A percentile compares a stretch with the other conserved stretches of the same genome.
Conservation (phyloP, 352 stramenopile species). For the Pythium vanterpoolii region DNA sequence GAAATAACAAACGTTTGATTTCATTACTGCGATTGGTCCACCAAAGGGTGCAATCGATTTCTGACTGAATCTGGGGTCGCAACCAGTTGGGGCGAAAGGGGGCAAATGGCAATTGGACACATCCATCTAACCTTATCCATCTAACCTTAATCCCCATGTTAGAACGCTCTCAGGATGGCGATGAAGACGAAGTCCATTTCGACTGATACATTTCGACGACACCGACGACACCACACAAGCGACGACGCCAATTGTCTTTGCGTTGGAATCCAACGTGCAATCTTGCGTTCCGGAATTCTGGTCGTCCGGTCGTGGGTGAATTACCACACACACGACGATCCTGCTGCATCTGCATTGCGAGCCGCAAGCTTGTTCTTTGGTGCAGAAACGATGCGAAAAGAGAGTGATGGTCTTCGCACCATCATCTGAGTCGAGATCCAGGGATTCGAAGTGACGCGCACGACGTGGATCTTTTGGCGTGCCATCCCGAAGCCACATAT, state of each 20-base stretch:
- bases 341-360: not conserved
- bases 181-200: not conserved
- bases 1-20: slow-evolving; percentile 23
- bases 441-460: not conserved
- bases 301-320: slow-evolving; percentile 8
- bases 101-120: too few species aligned
- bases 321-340: slow-evolving; percentile 6
- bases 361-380: slow-evolving; percentile 23
- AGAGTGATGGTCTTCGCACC: slow-evolving; percentile 18
- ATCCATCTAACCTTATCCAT: too few species aligned
- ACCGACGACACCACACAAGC: not conserved
- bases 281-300: not conserved
- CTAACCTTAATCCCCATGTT: too few species aligned
- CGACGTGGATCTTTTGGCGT: slow-evolving; percentile 7
- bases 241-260: not conserved
- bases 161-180: not conserved
- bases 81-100: not conserved
- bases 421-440: not conserved
- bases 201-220: not conserved
- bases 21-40: slow-evolving; percentile 4
- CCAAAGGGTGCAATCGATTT: slow-evolving; percentile 15
- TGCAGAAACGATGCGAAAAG: not conserved
- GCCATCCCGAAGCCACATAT: too few species aligned
- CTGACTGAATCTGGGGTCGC: slow-evolving; percentile 1
- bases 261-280: not conserved